These are phyloP conservation scores for Aureobasidium sp. DNA, from an alignment of 2,329 filamentous ascomycete genomes.

Conservation along the genomic window DNA sequence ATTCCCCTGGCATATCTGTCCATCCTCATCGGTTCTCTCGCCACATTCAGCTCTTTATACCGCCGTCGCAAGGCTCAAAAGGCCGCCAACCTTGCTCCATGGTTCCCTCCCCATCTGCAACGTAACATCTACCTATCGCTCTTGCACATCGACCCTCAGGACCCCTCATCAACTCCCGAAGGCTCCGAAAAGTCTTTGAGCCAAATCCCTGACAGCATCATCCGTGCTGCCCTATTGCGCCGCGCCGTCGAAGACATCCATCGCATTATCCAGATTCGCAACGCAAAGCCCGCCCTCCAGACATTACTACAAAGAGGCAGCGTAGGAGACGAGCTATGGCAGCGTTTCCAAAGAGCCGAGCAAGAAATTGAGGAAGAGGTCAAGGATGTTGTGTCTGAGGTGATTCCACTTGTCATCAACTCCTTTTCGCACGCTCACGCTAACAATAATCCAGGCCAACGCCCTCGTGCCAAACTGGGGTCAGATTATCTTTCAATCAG, in stretches of 20 bases:
- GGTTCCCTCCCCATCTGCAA: slow-evolving; percentile 86
- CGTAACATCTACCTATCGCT: slow-evolving; percentile 93
- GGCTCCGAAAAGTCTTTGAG: slow-evolving; percentile 58
- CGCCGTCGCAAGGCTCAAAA: slow-evolving; percentile 78
- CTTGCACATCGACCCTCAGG: slow-evolving; percentile 63
- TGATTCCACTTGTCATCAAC: slow-evolving; percentile 31
- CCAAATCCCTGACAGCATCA: slow-evolving; percentile 70
- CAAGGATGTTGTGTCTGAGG: slow-evolving; percentile 87
- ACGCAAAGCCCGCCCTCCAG: slow-evolving; percentile 79
- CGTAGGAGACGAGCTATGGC: slow-evolving; percentile 93
- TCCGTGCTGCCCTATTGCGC: slow-evolving; percentile 81
- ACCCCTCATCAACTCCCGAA: slow-evolving; percentile 38
- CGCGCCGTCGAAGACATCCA: slow-evolving; percentile 90
- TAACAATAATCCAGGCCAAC: slow-evolving; percentile 62
- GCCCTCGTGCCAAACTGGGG: slow-evolving; percentile 85
- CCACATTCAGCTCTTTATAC: slow-evolving; percentile 88
- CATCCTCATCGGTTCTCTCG: slow-evolving; percentile 79
- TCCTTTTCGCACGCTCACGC: background rate
- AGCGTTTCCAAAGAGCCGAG: slow-evolving; percentile 84
- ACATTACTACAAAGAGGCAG: slow-evolving; percentile 80
- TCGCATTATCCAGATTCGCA: slow-evolving; percentile 81
- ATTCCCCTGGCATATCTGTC: slow-evolving; percentile 85
- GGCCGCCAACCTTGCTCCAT: slow-evolving; percentile 80
- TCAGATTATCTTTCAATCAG: slow-evolving; percentile 90
- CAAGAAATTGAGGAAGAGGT: slow-evolving; percentile 97